Evolutionary conservation across 768 basidiomycete species (phyloP).

Genomic region (Boletus reticulatus): DNA sequence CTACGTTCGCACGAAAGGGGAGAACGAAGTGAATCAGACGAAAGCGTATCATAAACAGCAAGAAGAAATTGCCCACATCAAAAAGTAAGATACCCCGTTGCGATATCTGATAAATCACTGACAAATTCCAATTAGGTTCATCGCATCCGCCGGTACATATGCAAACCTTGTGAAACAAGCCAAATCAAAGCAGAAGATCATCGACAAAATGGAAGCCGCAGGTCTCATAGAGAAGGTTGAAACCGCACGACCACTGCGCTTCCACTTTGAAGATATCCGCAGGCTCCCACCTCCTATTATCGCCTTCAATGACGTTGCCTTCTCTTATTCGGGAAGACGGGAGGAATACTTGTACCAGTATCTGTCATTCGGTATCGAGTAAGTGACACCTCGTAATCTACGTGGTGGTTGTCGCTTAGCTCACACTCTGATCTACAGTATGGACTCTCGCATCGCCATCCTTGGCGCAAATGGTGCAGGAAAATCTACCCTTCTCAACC

Average conservation of each 20-base stretch:
- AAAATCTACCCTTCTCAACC: constrained; percentile 88
- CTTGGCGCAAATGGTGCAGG: constrained; percentile 96
- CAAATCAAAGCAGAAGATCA: constrained; percentile 99
- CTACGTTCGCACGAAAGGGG: constrained; percentile 93
- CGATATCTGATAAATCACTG: constrained; percentile 3
- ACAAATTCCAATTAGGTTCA: constrained; percentile 58
- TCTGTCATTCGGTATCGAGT: constrained; percentile 98
- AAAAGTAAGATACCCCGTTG: constrained; percentile 60
- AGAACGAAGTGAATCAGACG: constrained; percentile 99
- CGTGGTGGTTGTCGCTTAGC: constrained; percentile 4
- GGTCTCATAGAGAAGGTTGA: constrained; percentile 94
- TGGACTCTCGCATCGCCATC: constrained; percentile 94
- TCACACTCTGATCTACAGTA: constrained; percentile 42
- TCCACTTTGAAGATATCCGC: constrained; percentile 94
- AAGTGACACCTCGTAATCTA: constrained; percentile 28
- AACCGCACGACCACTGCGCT: constrained; percentile 65
- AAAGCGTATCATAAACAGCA: constrained; percentile 99
- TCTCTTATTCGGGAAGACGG: constrained; percentile 90
- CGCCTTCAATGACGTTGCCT: constrained; percentile 92
- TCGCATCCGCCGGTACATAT: constrained; percentile 99
- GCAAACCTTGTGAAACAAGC: constrained; percentile 98
- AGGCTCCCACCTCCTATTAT: constrained; percentile 97
- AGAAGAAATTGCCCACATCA: constrained; percentile 97
- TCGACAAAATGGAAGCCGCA: constrained; percentile 99
- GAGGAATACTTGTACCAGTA: constrained; percentile 85